phyloP scores from a whole-genome alignment of 2,329 filamentous ascomycete genomes.

The Monosporascus sp. region DNA sequence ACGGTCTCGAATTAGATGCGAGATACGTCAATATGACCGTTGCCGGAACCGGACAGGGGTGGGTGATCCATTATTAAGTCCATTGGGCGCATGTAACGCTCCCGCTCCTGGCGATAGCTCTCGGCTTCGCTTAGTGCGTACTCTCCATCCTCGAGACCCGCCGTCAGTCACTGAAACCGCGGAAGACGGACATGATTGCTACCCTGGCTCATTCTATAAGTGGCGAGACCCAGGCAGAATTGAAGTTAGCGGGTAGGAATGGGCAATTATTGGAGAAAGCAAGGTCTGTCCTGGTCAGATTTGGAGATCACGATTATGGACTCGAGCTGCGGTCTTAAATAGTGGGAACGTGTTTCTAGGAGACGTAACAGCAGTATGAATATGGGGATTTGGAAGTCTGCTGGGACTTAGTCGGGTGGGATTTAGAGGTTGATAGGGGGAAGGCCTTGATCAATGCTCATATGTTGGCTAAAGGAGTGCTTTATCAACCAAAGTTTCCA shows the following conservation, averaged over 20 bases:
- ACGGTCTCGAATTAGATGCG: slow-evolving; percentile 13
- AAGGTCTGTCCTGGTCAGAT: slow-evolving; percentile 7
- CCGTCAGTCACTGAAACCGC: slow-evolving; percentile 9
- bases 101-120: slow-evolving; percentile 6
- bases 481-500: too few relatives aligned
- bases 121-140: slow-evolving; percentile 9
- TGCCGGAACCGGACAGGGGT: slow-evolving; percentile 7
- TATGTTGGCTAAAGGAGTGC: too few relatives aligned
- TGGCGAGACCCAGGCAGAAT: slow-evolving; percentile 11
- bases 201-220: slow-evolving; percentile 16
- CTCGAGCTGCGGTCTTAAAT: slow-evolving; percentile 10
- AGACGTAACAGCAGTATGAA: too few relatives aligned
- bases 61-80: slow-evolving; percentile 12
- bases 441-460: too few relatives aligned
- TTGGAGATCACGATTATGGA: slow-evolving; percentile 12
- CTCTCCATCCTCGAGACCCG: slow-evolving; percentile 12
- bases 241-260: slow-evolving; percentile 10
- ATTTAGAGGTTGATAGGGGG: too few relatives aligned
- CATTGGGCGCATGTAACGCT: slow-evolving; percentile 17
- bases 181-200: slow-evolving; percentile 15
- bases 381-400: too few relatives aligned
- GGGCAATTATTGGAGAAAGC: slow-evolving; percentile 9
- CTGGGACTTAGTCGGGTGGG: too few relatives aligned
- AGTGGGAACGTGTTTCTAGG: neutral
- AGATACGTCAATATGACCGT: slow-evolving; percentile 4